A percentile compares a stretch with the other conserved stretches of the same genome.
Evolutionary conservation across 805 yeast genomes (phyloP).

Genomic region (Candida lessepsii): DNA sequence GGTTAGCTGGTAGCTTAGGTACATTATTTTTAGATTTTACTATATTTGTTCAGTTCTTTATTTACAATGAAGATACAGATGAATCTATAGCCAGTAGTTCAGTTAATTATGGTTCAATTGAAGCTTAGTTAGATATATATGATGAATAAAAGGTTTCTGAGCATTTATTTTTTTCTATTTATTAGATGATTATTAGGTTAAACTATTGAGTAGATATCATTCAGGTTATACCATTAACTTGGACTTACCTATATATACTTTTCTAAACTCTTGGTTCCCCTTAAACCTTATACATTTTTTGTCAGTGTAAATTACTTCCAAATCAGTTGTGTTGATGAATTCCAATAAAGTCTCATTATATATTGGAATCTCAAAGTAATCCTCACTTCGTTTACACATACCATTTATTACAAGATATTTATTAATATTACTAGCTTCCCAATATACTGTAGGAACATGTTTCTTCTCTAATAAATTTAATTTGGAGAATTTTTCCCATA

Average conservation of each 20-base stretch:
- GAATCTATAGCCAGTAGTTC: slow-evolving; percentile 7
- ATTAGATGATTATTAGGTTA: no score
- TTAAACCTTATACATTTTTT: background rate
- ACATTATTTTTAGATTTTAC: slow-evolving; percentile 80
- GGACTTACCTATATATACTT: background rate
- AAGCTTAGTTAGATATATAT: slow-evolving; percentile 2
- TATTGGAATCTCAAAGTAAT: background rate
- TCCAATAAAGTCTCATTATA: background rate
- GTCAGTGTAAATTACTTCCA: no score
- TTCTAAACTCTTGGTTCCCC: background rate
- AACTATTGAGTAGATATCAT: no score
- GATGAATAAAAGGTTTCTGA: background rate
- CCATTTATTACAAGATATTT: background rate
- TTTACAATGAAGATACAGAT: slow-evolving; percentile 50
- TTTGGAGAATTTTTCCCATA: background rate
- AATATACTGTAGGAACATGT: background rate
- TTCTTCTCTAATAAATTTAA: background rate
- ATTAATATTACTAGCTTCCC: background rate
- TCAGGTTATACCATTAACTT: slow-evolving; percentile 1
- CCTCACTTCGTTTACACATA: background rate
- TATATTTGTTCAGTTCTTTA: slow-evolving; percentile 82
- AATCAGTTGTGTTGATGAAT: background rate
- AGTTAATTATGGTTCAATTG: slow-evolving; percentile 10
- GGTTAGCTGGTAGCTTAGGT: slow-evolving; percentile 92
- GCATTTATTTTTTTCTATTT: no score